Evolutionary conservation across 768 basidiomycete genomes (phyloP).

Genomic region (Postia placenta): DNA sequence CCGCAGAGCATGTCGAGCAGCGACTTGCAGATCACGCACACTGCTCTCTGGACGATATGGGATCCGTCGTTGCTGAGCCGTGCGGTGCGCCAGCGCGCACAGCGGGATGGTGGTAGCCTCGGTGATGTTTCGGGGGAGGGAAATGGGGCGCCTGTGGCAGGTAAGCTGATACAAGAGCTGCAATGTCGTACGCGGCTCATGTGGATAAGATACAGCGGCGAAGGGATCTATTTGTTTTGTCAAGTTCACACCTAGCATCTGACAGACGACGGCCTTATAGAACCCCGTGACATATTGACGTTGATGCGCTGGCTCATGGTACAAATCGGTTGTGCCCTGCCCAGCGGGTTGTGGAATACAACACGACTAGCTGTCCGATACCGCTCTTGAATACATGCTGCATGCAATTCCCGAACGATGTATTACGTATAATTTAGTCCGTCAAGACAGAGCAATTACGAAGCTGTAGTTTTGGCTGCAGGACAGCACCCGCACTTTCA

Average conservation of each 20-base stretch:
- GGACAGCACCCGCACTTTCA: too few species aligned
- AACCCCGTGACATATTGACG: too few species aligned
- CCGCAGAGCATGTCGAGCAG: slow-evolving; percentile 7
- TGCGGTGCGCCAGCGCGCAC: background rate
- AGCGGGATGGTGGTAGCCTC: background rate
- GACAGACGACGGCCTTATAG: too few species aligned
- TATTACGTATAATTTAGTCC: too few species aligned
- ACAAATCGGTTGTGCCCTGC: too few species aligned
- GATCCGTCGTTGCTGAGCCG: slow-evolving; percentile 9
- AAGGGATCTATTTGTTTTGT: slow-evolving; percentile 1
- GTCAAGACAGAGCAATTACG: too few species aligned
- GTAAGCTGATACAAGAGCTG: background rate
- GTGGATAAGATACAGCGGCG: background rate
- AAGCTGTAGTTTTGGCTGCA: too few species aligned
- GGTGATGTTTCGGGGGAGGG: background rate
- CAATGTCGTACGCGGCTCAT: background rate
- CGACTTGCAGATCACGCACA: slow-evolving; percentile 15
- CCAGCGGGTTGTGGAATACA: too few species aligned
- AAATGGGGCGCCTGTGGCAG: background rate
- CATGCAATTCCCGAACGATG: too few species aligned
- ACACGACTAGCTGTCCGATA: too few species aligned
- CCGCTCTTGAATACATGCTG: too few species aligned
- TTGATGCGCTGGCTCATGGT: too few species aligned
- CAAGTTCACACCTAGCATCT: background rate
- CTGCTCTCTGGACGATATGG: slow-evolving; percentile 17